Base-by-base conservation (phyloP, 305 asterid genomes). In the Rubia peregrina region DNA sequence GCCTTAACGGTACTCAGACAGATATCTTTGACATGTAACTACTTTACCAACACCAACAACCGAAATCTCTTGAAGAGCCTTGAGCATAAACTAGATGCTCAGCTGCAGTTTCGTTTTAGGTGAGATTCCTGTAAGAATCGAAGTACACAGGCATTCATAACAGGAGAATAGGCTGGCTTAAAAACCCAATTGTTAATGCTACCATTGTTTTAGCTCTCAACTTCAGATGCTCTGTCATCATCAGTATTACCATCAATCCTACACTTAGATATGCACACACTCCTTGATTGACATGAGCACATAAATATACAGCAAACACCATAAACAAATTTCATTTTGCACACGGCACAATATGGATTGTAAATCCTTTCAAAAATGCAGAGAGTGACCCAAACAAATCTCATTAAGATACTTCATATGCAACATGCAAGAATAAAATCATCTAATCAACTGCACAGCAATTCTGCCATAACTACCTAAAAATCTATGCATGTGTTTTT, bases 381-480 rank as follows among this genome's bases (percentile, higher is more conserved):
- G 5, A 10, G 7, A 57, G 56, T 44, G 24, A 3, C 59, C 65
- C 61, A 5, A 33, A 7, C 19, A 1, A 9, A 9, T 53, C 16
- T 33, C 14, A 53, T 57, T 22, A 33, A 56, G 63, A 40, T 55
- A 69, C 51, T 68, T 46, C 44, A 55, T n/a, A 49, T 55, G 65
- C 30, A 12, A 21, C 14, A 36, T 10, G 46, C 55, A 56, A 56
- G 65, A 69, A 16, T 49, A 6, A 46, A 36, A 56, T 40, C 24
- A 55, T 26, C 41, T 6, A 5, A 30, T 3, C 46, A 38, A 61
- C 42, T 10, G 43, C 43, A 30, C 10, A 61, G 3, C 4, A 61
- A 4, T 3, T 61, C 66, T 61, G 43, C 19, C 13, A 43, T 61
- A 9, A 8, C 30, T 61, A 26, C 8, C 17, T 8, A 30, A 6